These are phyloP conservation scores for Gamarada debralockiae DNA, from an alignment of 495 filamentous ascomycete species.

Conservation along the genomic window DNA sequence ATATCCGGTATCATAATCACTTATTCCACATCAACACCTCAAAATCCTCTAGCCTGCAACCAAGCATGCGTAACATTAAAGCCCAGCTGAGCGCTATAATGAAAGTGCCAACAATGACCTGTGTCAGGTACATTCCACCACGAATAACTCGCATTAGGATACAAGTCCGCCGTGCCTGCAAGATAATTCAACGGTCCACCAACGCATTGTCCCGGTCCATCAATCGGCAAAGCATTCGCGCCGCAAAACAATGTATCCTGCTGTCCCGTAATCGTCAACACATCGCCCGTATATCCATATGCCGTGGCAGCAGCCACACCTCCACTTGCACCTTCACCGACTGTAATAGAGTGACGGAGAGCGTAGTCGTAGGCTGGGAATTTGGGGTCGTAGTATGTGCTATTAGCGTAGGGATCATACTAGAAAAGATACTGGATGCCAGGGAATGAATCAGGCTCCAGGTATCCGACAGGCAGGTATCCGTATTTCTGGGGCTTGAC, in stretches of 20 bases:
- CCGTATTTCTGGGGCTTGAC: background rate
- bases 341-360: conserved; percentile 3
- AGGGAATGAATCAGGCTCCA: background rate
- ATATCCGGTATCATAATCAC: too few relatives aligned
- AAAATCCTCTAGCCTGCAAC: too few relatives aligned
- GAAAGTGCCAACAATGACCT: too few relatives aligned
- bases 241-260: conserved; percentile 16
- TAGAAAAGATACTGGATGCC: conserved; percentile 8
- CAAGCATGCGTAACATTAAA: too few relatives aligned
- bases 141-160: background rate
- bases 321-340: conserved; percentile 6
- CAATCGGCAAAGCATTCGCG: background rate
- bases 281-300: background rate
- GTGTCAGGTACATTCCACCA: background rate
- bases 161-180: background rate
- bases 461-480: conserved; percentile 6
- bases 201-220: conserved; percentile 5
- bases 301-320: background rate
- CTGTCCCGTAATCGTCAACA: conserved; percentile 7
- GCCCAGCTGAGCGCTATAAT: too few relatives aligned
- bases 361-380: conserved; percentile 3
- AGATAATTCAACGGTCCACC: background rate
- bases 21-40: too few relatives aligned
- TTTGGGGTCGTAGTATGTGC: conserved; percentile 8
- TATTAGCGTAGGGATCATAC: background rate